Evolutionary conservation across 2,329 filamentous ascomycete species (phyloP).

Genomic region (Aspergillus viridinutans): DNA sequence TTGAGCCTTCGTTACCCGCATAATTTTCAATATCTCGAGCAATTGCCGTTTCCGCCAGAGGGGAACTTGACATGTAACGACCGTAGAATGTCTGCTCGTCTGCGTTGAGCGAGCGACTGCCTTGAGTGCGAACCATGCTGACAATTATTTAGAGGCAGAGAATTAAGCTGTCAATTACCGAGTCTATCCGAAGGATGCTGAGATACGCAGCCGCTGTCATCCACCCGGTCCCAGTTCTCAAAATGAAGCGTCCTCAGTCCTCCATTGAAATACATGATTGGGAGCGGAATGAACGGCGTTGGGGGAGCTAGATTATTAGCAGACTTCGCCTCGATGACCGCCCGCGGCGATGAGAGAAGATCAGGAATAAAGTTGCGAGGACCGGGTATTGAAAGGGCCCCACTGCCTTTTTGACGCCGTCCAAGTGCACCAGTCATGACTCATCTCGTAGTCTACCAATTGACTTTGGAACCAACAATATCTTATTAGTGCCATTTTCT

Average conservation of each 20-base stretch:
- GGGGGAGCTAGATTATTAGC: not conserved
- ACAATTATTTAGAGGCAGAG: slow-evolving; percentile 5
- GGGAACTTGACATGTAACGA: slow-evolving; percentile 57
- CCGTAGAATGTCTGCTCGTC: slow-evolving; percentile 30
- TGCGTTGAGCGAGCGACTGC: slow-evolving; percentile 21
- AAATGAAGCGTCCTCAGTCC: not conserved
- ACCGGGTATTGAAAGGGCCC: not conserved
- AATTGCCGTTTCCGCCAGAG: slow-evolving; percentile 62
- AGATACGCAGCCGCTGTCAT: not conserved
- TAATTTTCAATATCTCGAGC: slow-evolving; percentile 64
- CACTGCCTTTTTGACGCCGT: slow-evolving; percentile 1
- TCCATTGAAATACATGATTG: slow-evolving; percentile 1
- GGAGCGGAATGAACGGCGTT: not conserved
- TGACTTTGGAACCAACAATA: not conserved
- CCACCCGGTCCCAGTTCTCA: not conserved
- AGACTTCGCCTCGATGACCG: slow-evolving; percentile 1
- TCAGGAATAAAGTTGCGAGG: slow-evolving; percentile 5
- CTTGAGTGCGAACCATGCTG: slow-evolving; percentile 28
- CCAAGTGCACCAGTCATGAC: not conserved
- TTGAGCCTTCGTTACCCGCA: slow-evolving; percentile 50
- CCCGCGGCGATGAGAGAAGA: not conserved
- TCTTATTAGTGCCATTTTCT: too few relatives aligned
- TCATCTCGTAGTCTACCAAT: not conserved
- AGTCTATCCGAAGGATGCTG: not conserved
- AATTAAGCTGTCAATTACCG: not conserved